Base-by-base conservation (phyloP, 345 rosid species). In the Corchorus capsularis region DNA sequence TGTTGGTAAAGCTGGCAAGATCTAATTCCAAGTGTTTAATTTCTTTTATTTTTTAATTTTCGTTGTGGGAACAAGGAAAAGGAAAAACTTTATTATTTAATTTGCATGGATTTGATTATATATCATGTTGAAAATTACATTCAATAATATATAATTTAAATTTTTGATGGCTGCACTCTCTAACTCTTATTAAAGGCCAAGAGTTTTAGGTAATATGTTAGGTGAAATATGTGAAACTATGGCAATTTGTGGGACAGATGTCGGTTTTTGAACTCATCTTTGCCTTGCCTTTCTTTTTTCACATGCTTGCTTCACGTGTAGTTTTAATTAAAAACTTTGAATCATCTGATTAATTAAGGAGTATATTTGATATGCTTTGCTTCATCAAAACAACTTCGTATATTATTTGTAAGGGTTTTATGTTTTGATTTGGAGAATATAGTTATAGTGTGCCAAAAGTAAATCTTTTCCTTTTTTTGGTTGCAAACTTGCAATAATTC, bases 161-260 rank as follows among this genome's bases (percentile, higher is more conserved):
- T 20, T 45, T 45, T 13, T 54, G 71, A 43, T 55, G 69, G 74
- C 35, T 53, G 54, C 12, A 74, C 71, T 65, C 43, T 77, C 55
- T 69, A 55, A 41, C 22, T 17, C 34, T 50, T 14, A 19, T 49
- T 15, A 65, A 63, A 81, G 61, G 84, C 86, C 84, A 75, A 83
- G 80, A 47, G 54, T 57, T 79, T 81, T 77, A 73, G 83, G 83
- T 79, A 61, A 57, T 39, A 52, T 77, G 83, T 78, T 82, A 77
- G 84, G 87, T 85, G 79, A 56, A 83, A 2, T 20, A 69, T 41
- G 49, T 15, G 69, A 60, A 64, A 54, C 2, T 5, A 12, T 49
- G 41, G 63, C 69, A 50, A 49, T 32, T 46, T 69, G 83, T 6
- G 66, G 54, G 73, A 80, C 87, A 82, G 73, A 49, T 87, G 87